Percentiles rank a stretch among this genome's conserved stretches.
These are phyloP conservation scores for Trichosanthes truncata DNA, from an alignment of 306 rosid species.

Conservation along the genomic window DNA sequence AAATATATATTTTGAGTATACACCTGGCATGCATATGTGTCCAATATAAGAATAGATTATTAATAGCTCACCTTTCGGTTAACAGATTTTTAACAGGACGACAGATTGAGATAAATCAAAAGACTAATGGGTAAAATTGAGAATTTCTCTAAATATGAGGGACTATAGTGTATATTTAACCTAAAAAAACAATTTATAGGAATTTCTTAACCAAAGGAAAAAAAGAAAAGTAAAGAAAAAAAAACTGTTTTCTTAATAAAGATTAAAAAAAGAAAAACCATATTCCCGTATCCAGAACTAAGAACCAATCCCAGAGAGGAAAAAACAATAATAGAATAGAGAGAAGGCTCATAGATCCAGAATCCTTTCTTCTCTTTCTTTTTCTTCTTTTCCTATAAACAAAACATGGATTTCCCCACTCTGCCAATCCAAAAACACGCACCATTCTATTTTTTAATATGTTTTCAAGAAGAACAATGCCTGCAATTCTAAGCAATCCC, in stretches of 20 bases:
- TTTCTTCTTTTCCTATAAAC: slow-evolving; percentile 51
- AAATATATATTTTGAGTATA: no score
- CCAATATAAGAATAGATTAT: no score
- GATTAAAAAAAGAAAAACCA: neutral
- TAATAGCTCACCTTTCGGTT: no score
- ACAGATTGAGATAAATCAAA: no score
- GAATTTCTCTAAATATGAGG: neutral
- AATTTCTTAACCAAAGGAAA: neutral
- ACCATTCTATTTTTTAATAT: slow-evolving; percentile 27
- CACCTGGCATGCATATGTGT: no score
- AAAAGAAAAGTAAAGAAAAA: neutral
- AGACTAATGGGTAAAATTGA: neutral
- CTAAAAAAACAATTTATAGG: neutral
- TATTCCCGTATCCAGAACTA: slow-evolving; percentile 19
- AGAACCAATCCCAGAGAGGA: slow-evolving; percentile 23
- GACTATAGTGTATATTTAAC: neutral
- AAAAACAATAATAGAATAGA: slow-evolving; percentile 29
- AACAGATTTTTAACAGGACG: no score
- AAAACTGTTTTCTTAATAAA: neutral
- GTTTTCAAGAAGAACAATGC: slow-evolving; percentile 63
- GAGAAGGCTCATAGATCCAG: slow-evolving; percentile 30
- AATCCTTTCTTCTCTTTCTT: slow-evolving; percentile 6
- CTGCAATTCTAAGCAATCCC: slow-evolving; percentile 58
- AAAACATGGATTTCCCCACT: slow-evolving; percentile 90
- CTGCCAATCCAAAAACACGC: slow-evolving; percentile 83